Evolutionary conservation across 441 rosid genomes (phyloP).

Genomic region (Metrosideros polymorpha): DNA sequence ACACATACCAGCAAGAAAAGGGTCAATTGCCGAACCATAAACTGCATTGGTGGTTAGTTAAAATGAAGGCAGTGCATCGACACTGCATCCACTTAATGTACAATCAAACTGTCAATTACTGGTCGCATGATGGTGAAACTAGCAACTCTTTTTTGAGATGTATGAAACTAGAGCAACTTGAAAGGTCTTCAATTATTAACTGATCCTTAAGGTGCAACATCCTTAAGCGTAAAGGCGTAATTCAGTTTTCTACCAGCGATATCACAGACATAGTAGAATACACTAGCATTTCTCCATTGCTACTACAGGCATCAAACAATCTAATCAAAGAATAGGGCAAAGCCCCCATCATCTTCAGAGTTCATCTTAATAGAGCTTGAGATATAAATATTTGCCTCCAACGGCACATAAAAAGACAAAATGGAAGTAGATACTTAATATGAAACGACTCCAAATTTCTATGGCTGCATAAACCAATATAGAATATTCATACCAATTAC

Average conservation of each 20-base stretch:
- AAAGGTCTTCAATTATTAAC: constrained; percentile 12
- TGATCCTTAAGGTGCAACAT: constrained; percentile 5
- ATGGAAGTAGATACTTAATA: constrained; percentile 2
- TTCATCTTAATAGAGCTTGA: neutral
- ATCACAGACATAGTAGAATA: neutral
- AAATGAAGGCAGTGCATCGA: constrained; percentile 70
- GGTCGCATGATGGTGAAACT: constrained; percentile 19
- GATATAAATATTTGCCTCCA: neutral
- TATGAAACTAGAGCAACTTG: neutral
- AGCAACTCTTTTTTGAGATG: neutral
- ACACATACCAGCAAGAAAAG: constrained; percentile 93
- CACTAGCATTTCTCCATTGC: neutral
- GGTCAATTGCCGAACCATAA: constrained; percentile 92
- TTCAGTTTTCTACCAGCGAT: neutral
- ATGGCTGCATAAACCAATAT: neutral
- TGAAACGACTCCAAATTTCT: neutral
- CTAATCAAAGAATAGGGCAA: neutral
- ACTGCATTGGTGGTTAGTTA: constrained; percentile 97
- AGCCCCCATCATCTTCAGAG: neutral
- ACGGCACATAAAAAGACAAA: constrained; percentile 7
- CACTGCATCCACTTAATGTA: constrained; percentile 79
- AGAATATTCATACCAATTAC: constrained; percentile 62
- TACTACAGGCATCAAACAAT: neutral
- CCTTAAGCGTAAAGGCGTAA: constrained; percentile 12
- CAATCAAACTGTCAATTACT: constrained; percentile 37